phyloP scores from a whole-genome alignment of 2,329 filamentous ascomycete species.

The Fusarium paranaense region DNA sequence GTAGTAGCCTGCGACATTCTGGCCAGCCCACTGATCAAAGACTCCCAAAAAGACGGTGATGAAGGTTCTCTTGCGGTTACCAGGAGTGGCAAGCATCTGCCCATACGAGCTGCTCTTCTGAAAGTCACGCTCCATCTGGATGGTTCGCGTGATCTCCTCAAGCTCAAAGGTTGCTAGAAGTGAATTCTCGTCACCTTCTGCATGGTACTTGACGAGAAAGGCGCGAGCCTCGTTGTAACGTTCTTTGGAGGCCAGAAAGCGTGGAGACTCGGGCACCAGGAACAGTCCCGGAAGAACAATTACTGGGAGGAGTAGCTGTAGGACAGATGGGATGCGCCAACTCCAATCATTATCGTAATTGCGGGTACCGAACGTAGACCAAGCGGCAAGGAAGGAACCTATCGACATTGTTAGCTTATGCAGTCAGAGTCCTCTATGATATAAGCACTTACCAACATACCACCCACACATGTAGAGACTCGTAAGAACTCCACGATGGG shows the following conservation, averaged over 20 bases:
- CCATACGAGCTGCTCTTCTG: conserved; percentile 3
- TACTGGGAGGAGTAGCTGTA: conserved; percentile 52
- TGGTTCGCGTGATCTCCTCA: conserved; percentile 14
- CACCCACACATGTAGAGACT: conserved; percentile 19
- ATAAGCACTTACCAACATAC: conserved; percentile 9
- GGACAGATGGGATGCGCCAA: conserved; percentile 60
- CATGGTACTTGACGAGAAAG: conserved; percentile 12
- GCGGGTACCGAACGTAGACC: conserved; percentile 24
- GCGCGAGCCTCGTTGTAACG: conserved; percentile 6
- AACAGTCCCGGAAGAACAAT: conserved; percentile 10
- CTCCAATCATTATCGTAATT: conserved; percentile 47
- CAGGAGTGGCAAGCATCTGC: conserved; percentile 12
- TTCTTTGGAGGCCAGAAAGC: conserved; percentile 12
- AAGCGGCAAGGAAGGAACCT: conserved; percentile 22
- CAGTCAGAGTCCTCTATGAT: not conserved
- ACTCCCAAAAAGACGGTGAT: conserved; percentile 17
- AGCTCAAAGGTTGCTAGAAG: conserved; percentile 16
- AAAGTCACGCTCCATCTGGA: conserved; percentile 16
- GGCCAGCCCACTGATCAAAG: conserved; percentile 20
- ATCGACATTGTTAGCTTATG: not conserved
- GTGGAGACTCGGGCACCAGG: conserved; percentile 20
- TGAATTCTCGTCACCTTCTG: conserved; percentile 8
- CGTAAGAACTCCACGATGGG: conserved; percentile 18
- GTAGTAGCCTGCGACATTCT: conserved; percentile 1
- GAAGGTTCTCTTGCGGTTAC: conserved; percentile 14